These are phyloP conservation scores for Cymbidium sinense DNA, from an alignment of 106 monocot genomes.

Conservation along the genomic window DNA sequence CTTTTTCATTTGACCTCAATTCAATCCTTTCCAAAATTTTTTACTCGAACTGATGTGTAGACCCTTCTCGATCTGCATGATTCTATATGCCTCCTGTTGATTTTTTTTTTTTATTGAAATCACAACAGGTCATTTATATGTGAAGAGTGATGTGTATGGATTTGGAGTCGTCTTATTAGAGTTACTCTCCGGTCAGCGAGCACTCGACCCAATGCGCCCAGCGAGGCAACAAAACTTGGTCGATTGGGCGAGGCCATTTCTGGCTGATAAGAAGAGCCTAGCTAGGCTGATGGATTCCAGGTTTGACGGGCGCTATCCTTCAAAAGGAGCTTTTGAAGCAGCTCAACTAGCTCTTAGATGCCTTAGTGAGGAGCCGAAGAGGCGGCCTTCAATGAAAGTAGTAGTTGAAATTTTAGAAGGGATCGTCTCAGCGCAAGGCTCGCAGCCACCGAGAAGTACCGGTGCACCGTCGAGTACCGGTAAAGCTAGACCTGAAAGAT, in stretches of 20 bases:
- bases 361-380: conserved; percentile 12
- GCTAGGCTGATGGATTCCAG: conserved; percentile 16
- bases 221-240: conserved; percentile 16
- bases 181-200: conserved; percentile 21
- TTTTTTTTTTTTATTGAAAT: neutral
- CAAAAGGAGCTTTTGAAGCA: conserved; percentile 14
- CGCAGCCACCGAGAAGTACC: no score
- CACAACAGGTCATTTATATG: conserved; percentile 22
- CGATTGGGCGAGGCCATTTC: conserved; percentile 25
- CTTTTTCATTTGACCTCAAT: no score
- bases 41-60: no score
- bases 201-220: conserved; percentile 14
- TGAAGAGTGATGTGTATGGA: conserved; percentile 30
- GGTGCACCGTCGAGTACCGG: no score
- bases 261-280: conserved; percentile 13
- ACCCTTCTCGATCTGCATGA: no score
- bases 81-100: neutral
- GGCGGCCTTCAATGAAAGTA: conserved; percentile 26
- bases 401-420: conserved; percentile 17
- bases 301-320: conserved; percentile 20
- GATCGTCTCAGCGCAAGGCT: no score
- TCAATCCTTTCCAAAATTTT: no score
- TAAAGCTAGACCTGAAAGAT: neutral
- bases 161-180: conserved; percentile 22
- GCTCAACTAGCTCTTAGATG: conserved; percentile 21